Evolutionary conservation across 805 yeast species (phyloP), one percentile per base, ranked within the genome.

Genomic region (Candida bentonensis): DNA sequence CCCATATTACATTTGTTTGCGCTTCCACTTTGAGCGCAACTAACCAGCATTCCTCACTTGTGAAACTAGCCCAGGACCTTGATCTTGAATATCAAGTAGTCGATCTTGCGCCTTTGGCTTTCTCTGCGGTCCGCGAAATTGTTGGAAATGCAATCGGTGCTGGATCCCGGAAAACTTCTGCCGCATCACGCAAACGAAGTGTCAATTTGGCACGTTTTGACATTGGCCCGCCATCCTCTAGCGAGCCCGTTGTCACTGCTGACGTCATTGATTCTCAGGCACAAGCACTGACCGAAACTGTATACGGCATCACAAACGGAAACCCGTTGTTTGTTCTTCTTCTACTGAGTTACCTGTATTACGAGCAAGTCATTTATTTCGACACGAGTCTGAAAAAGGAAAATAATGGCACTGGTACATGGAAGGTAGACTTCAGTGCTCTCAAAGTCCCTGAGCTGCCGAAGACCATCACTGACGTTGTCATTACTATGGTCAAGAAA

Each of bases 1-100:
- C 50, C 4, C 46, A 54, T 3, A 57, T 60, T 15, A 51, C 51
- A 15, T 51, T 60, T 20, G 53, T 58, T 3, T 48, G 59, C 15
- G 52, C 59, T 3, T 57, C 58, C 2, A 53, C 60, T 4, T 50
- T 52, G 23, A 55, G 56, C 33, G 42, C 39, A 17, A 3, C 44
- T 30, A 27, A 42, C 34, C 46, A 33, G 36, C 15, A 27, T 17
- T 22, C 43, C 20, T 47, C 42, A 11, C 30, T 56, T 15, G 44
- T 46, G 3, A 17, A 45, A 4, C 47, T 52, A 25, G 53, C 53
- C 22, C 47, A 45, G 15, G 53, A 50, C 17, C 36, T 58, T 4
- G 51, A 51, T 40, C 47, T 45, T 22, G 48, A 47, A 15, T 50
- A 47, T 17, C 46, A 46, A 7, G 60, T 57, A 34, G 39, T 55